Base-by-base conservation (phyloP, 1,284 basidiomycete species). In the Cryptococcus depauperatus region DNA sequence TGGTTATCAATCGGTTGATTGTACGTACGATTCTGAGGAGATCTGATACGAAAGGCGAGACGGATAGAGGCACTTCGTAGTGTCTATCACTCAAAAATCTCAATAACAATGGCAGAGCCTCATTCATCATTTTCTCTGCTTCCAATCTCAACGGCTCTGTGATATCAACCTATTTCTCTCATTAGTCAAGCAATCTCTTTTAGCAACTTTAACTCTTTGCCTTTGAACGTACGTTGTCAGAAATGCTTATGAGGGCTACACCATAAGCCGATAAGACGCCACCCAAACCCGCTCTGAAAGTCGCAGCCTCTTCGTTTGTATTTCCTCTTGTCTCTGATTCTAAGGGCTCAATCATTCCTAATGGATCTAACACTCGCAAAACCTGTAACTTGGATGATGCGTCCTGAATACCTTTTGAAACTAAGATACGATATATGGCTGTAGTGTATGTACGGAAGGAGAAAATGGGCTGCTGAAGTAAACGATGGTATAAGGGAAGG, bases 371-470 rank as follows among this genome's bases (percentile, higher is more conserved):
- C 1, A 95, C 85, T 60, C 88, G 84, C 55, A 97, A 78, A 10
- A 99, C 76, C 58, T 90, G 83, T 7, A 99, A 71, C 72, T 97
- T 95, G 69, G 97, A 92, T 2, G 76, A 72, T 0, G 90, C 82
- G 61, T 90, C 88, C 64, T 97, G 93, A 52, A 98, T 79, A 14
- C 96, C 95, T 70, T 98, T 98, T 29, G 79, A 75, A 21, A 95
- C 76, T 44, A 98, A 86, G 27, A 85, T 83, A 18, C 81, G 77
- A 43, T 98, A 71, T 0, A 92, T 81, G 26, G 79, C 79, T 14
- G 84, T 84, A 0, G 92, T 83, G 1, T 90, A 85, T 14, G 89
- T 75, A 28, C 92, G 85, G 53, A 96, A 83, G 1, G 58, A 40
- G 1, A 83, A 76, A 18, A 87, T 67, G 11, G 83, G 82, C 0